Percentiles rank a stretch among this genome's conserved stretches.
Evolutionary conservation across 1,284 basidiomycete species (phyloP).

Genomic region (Cutaneotrichosporon sp.): DNA sequence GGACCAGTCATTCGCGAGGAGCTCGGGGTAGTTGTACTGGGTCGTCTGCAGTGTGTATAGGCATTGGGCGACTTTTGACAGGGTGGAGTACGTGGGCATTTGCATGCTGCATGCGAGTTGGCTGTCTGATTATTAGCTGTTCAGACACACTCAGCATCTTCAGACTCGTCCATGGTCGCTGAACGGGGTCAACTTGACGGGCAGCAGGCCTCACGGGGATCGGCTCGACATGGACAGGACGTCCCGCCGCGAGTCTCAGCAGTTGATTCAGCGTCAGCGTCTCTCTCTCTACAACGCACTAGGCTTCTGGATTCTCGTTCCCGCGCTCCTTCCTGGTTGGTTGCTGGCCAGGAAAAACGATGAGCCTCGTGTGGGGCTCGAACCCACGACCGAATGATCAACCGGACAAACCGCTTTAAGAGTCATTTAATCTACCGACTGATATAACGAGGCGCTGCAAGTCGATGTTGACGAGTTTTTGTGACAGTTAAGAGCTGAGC

Average conservation of each 20-base stretch:
- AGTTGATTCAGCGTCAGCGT: too few species aligned
- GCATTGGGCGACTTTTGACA: not conserved
- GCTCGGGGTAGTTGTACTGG: slow-evolving; percentile 10
- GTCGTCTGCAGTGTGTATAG: slow-evolving; percentile 7
- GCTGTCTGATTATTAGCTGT: too few species aligned
- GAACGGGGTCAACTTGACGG: too few species aligned
- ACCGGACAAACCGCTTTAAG: slow-evolving; percentile 1
- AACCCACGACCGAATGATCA: slow-evolving; percentile 19
- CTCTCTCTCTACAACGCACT: too few species aligned
- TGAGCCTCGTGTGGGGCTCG: slow-evolving; percentile 20
- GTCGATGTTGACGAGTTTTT: not conserved
- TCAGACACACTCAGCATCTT: too few species aligned
- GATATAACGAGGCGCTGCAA: not conserved
- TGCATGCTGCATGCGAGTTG: not conserved
- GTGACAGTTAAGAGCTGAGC: not conserved
- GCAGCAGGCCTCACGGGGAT: too few species aligned
- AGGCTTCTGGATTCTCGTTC: too few species aligned
- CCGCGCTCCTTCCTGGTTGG: too few species aligned
- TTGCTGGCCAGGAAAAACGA: not conserved
- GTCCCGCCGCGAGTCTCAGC: too few species aligned
- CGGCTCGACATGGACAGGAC: too few species aligned
- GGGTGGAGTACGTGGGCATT: not conserved
- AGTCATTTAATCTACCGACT: slow-evolving; percentile 4
- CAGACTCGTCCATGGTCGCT: too few species aligned
- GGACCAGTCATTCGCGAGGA: slow-evolving; percentile 38